Percentiles rank a stretch among this genome's conserved stretches.
Evolutionary conservation across 2,329 filamentous ascomycete species (phyloP).

Genomic region (Epichloe bromicola): DNA sequence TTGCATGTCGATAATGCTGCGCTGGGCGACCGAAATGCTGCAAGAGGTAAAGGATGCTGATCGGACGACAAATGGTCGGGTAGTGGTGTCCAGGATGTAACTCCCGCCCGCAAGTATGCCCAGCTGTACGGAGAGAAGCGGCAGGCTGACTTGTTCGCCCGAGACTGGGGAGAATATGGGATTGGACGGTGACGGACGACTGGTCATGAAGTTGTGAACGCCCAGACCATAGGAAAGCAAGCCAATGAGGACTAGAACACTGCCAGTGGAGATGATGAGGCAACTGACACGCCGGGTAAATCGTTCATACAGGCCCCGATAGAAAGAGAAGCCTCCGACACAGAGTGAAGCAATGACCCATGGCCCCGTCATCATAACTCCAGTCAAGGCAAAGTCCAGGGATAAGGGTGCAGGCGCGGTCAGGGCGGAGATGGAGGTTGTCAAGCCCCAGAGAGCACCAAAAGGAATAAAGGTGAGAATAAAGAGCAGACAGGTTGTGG

Average conservation of each 20-base stretch:
- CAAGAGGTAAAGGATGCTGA: constrained; percentile 36
- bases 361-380: constrained; percentile 31
- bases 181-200: constrained; percentile 8
- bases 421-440: constrained; percentile 32
- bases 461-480: constrained; percentile 31
- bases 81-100: constrained; percentile 26
- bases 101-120: constrained; percentile 33
- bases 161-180: constrained; percentile 16
- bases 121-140: constrained; percentile 31
- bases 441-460: constrained; percentile 33
- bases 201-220: constrained; percentile 19
- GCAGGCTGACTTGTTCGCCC: constrained; percentile 20
- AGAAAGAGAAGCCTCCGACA: constrained; percentile 21
- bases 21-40: constrained; percentile 31
- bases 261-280: constrained; percentile 23
- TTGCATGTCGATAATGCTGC: constrained; percentile 36
- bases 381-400: constrained; percentile 26
- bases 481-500: constrained; percentile 34
- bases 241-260: constrained; percentile 26
- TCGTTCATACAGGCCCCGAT: constrained; percentile 16
- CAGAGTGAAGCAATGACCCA: constrained; percentile 27
- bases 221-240: constrained; percentile 31
- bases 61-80: constrained; percentile 29
- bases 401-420: constrained; percentile 31
- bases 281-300: constrained; percentile 22